Base-by-base conservation (phyloP, 2,329 filamentous ascomycete genomes). In the Aspergillus arachidicola region DNA sequence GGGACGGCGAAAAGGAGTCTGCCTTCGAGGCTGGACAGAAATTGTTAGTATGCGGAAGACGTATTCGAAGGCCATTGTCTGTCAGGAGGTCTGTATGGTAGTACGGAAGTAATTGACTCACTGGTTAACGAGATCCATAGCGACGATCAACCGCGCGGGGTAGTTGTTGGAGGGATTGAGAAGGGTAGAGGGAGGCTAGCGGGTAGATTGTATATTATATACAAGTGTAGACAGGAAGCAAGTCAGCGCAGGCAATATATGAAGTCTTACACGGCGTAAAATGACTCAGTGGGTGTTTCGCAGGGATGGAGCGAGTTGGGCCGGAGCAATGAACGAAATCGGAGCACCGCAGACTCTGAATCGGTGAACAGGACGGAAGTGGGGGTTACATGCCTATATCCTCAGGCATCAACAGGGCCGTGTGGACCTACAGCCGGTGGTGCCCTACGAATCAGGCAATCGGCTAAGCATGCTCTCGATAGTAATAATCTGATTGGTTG, bases 1-100 rank as follows among this genome's bases (percentile, higher is more conserved):
- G 95, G 95, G n/a, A 99, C 92, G 66, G 95, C 95, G 77, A 99
- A 97, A 66, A 98, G 87, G 62, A 98, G 86, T 69, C 95, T 91
- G 75, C 94, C 94, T 84, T 95, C 93, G 76, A 97, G 86, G 83
- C 93, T 96, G 69, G 70, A 72, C 61, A 75, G 60, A 23, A 72
- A 62, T 75, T 79, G 73, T 78, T 76, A 68, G 66, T 64, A 30
- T n/a, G 53, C 61, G 61, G 64, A 61, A 60, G 53, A 32, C 53
- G 62, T 32, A 16, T 32, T 57, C 16, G 28, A 59, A 58, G 54
- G 41, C 12, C 54, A 58, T 65, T 64, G 57, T 19, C 16, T 28
- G 12, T 21, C 36, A 41, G 26, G 21, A 43, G 28, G 28, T 21
- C 43, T 16, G 19, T 19, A 43, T 16, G 5, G 36, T 28, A 23